Evolutionary conservation across 306 rosid genomes (phyloP).

Genomic region (Aeschynomene evenia): DNA sequence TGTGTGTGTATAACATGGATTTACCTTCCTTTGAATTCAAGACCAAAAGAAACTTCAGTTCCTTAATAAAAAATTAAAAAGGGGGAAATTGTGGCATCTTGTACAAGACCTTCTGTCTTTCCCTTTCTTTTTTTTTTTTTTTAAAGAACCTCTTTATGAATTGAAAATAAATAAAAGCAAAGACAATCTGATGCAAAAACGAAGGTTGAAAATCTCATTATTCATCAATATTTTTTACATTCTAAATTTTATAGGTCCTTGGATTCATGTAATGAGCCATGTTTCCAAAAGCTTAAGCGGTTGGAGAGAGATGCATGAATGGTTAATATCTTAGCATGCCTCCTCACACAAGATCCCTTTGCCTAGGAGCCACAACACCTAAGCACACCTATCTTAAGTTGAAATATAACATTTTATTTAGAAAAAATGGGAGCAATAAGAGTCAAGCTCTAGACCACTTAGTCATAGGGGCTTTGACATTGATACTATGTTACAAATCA

Average conservation of each 20-base stretch:
- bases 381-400: no score
- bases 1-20: background rate
- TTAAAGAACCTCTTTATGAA: background rate
- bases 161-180: background rate
- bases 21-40: slow-evolving; percentile 7
- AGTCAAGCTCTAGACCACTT: background rate
- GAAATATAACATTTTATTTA: no score
- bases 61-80: background rate
- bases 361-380: no score
- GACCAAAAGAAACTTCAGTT: background rate
- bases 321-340: no score
- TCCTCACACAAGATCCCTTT: no score
- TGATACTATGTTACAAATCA: background rate
- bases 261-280: background rate
- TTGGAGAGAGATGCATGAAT: no score
- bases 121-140: background rate
- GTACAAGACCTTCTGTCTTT: background rate
- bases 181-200: background rate
- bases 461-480: background rate
- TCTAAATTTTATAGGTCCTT: background rate
- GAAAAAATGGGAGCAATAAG: no score
- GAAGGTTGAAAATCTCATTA: background rate
- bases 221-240: background rate
- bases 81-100: background rate
- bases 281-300: no score